phyloP scores from a whole-genome alignment of 257 asterid species.

The Thymus quinquecostatus region DNA sequence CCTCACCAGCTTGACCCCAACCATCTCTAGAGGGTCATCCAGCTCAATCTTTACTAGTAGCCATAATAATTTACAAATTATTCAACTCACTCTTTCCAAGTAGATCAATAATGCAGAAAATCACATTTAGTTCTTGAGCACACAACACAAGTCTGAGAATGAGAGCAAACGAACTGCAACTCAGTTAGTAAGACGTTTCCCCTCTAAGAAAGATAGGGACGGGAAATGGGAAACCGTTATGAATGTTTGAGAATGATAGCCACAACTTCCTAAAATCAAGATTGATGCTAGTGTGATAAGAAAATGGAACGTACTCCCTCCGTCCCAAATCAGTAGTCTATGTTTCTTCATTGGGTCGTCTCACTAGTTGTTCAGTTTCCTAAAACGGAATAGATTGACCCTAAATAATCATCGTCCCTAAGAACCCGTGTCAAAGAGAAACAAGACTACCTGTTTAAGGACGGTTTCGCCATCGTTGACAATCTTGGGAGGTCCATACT shows the following conservation, averaged over 20 bases:
- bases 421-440: too few species aligned
- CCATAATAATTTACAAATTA: constrained; percentile 34
- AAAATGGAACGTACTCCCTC: not conserved
- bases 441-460: constrained; percentile 65
- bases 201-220: too few species aligned
- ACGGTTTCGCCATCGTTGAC: constrained; percentile 93
- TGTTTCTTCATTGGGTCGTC: too few species aligned
- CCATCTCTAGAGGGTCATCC: constrained; percentile 86
- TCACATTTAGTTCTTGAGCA: not conserved
- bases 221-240: too few species aligned
- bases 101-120: not conserved
- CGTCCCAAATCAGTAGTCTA: too few species aligned
- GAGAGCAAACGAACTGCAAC: too few species aligned
- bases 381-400: too few species aligned
- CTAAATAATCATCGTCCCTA: too few species aligned
- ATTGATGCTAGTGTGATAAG: not conserved
- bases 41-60: constrained; percentile 79
- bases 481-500: constrained; percentile 94
- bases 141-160: not conserved
- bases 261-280: too few species aligned
- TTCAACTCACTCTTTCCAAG: constrained; percentile 1
- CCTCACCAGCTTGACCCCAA: constrained; percentile 85
- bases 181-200: too few species aligned
- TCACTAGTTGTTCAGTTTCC: too few species aligned
- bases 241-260: too few species aligned